Evolutionary conservation across 371 early-diverging fungal species (phyloP).

Genomic region (Mortierella polycephala): DNA sequence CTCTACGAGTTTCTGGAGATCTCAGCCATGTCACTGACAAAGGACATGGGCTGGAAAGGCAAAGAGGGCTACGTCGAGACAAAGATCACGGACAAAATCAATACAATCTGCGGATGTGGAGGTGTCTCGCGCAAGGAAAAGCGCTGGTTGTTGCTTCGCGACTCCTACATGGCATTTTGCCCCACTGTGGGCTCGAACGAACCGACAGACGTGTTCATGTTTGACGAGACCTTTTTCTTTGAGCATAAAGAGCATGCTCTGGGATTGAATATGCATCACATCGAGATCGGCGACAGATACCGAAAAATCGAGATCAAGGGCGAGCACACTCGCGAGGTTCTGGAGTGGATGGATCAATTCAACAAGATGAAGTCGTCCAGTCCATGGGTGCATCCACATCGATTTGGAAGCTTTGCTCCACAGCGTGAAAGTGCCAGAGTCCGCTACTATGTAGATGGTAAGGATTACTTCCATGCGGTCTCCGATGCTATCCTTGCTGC

Average conservation of each 20-base stretch:
- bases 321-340: conserved; percentile 69
- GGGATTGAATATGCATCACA: conserved; percentile 60
- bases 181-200: conserved; percentile 59
- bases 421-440: conserved; percentile 74
- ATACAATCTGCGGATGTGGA: conserved; percentile 55
- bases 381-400: conserved; percentile 76
- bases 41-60: conserved; percentile 89
- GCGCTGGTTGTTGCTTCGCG: conserved; percentile 82
- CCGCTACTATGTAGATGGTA: conserved; percentile 84
- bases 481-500: conserved; percentile 84
- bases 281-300: conserved; percentile 66
- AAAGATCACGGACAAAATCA: conserved; percentile 59
- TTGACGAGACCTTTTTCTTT: conserved; percentile 72
- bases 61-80: conserved; percentile 82
- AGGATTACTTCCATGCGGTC: conserved; percentile 85
- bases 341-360: conserved; percentile 75
- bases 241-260: conserved; percentile 63
- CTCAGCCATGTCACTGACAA: conserved; percentile 77
- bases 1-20: conserved; percentile 84
- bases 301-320: conserved; percentile 77
- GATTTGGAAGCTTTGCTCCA: conserved; percentile 86
- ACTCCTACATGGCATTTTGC: conserved; percentile 77
- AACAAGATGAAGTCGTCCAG: conserved; percentile 67
- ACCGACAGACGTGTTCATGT: conserved; percentile 78
- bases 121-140: conserved; percentile 61